Conservation (phyloP, 164 flowering plant genomes). For the Piper betle region DNA sequence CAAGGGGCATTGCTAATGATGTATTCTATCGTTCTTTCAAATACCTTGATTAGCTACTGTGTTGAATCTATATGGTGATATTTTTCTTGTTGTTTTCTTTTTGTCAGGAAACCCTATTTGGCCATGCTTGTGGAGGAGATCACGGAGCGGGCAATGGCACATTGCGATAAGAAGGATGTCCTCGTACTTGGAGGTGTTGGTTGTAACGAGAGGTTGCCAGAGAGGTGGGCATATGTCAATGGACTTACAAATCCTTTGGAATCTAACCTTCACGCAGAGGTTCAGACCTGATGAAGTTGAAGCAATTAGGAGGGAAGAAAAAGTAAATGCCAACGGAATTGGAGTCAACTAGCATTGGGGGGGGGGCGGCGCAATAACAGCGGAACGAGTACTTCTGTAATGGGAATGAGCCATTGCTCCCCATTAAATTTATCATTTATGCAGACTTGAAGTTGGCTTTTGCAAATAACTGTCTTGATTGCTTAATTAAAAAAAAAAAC, state of each 20-base stretch:
- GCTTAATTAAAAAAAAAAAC: too few species aligned
- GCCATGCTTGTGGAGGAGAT: slow-evolving; percentile 99
- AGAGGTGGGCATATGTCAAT: slow-evolving; percentile 82
- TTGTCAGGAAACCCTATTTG: slow-evolving; percentile 69
- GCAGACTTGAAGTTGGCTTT: too few species aligned
- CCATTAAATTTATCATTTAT: too few species aligned
- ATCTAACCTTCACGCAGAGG: slow-evolving; percentile 85
- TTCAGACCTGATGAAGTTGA: slow-evolving; percentile 93
- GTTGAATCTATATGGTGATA: background rate
- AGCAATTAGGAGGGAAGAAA: slow-evolving; percentile 75
- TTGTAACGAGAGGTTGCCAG: slow-evolving; percentile 91
- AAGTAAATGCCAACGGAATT: slow-evolving; percentile 7
- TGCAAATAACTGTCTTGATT: too few species aligned
- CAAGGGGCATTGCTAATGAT: too few species aligned
- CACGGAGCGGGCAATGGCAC: slow-evolving; percentile 97
- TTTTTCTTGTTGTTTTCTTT: background rate
- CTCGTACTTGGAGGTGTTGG: slow-evolving; percentile 98
- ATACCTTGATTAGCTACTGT: background rate
- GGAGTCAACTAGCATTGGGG: background rate
- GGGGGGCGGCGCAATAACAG: background rate
- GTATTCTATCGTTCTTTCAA: too few species aligned
- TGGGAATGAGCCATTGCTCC: too few species aligned
- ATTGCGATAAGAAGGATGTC: slow-evolving; percentile 84
- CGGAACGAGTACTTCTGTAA: too few species aligned
- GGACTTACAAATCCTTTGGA: slow-evolving; percentile 66